A percentile compares a stretch with the other conserved stretches of the same genome.
Evolutionary conservation across 805 yeast species (phyloP).

Genomic region (Henningerozyma blattae): DNA sequence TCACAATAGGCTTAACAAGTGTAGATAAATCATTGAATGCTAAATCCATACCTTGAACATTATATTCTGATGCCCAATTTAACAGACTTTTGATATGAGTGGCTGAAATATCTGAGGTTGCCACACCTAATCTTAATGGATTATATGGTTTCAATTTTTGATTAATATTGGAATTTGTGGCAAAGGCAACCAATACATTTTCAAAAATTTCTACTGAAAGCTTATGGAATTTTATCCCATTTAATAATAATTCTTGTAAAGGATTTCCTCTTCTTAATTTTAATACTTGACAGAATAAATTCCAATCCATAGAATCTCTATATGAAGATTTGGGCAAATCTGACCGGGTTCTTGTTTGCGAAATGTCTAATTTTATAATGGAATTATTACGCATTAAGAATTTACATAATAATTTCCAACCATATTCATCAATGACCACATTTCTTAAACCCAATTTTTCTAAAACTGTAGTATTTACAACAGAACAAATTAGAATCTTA

Average conservation of each 20-base stretch:
- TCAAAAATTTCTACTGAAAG: conserved; percentile 36
- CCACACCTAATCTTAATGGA: conserved; percentile 52
- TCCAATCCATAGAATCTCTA: conserved; percentile 78
- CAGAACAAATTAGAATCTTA: conserved; percentile 55
- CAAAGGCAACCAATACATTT: conserved; percentile 41
- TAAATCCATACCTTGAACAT: conserved; percentile 56
- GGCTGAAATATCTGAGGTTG: conserved; percentile 52
- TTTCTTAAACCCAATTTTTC: conserved; percentile 70
- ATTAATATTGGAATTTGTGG: not conserved
- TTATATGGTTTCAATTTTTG: conserved; percentile 2
- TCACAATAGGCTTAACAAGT: conserved; percentile 18
- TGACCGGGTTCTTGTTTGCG: conserved; percentile 40
- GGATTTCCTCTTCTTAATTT: conserved; percentile 49
- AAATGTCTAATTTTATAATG: conserved; percentile 50
- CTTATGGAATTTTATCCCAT: conserved; percentile 61
- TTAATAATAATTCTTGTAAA: conserved; percentile 62
- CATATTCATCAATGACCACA: conserved; percentile 55
- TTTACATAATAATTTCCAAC: conserved; percentile 74
- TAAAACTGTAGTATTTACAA: conserved; percentile 51
- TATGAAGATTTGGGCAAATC: conserved; percentile 27
- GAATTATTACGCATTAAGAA: conserved; percentile 54
- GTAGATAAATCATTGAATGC: conserved; percentile 63
- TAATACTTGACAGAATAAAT: conserved; percentile 56
- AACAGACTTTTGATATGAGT: conserved; percentile 47
- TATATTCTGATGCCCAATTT: conserved; percentile 40